Percentiles rank a stretch among this genome's conserved stretches.
phyloP scores from a whole-genome alignment of 768 basidiomycete genomes.

The Solioccasus polychromus region DNA sequence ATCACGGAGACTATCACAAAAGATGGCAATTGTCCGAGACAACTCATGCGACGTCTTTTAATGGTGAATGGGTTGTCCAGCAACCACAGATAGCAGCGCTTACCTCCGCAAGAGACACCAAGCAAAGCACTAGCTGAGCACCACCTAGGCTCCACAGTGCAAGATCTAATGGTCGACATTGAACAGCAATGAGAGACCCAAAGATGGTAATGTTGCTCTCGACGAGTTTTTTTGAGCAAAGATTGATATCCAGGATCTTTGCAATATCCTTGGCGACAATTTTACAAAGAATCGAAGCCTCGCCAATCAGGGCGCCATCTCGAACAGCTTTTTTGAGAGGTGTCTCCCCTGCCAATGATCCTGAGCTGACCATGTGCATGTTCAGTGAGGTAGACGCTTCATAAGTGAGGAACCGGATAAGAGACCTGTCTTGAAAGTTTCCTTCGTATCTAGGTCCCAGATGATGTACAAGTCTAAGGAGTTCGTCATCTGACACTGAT shows the following conservation, averaged over 20 bases:
- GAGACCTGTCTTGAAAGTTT: constrained; percentile 68
- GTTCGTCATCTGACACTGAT: constrained; percentile 53
- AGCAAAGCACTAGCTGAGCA: constrained; percentile 62
- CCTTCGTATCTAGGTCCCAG: constrained; percentile 77
- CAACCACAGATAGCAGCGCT: constrained; percentile 13
- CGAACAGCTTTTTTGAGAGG: constrained; percentile 39
- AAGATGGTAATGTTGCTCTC: constrained; percentile 1
- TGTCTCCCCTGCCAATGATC: constrained; percentile 37
- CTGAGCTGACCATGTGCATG: constrained; percentile 63
- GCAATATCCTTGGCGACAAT: constrained; percentile 29
- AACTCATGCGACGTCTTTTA: constrained; percentile 72
- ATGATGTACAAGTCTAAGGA: constrained; percentile 74
- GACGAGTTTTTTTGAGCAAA: neutral
- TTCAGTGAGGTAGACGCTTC: constrained; percentile 82
- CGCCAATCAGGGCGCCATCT: constrained; percentile 39
- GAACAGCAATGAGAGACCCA: constrained; percentile 62
- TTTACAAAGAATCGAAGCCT: constrained; percentile 41
- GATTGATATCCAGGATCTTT: constrained; percentile 7
- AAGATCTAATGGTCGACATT: constrained; percentile 63
- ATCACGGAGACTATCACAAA: constrained; percentile 75
- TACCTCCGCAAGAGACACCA: constrained; percentile 77
- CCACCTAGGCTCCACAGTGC: constrained; percentile 85
- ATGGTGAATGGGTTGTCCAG: neutral
- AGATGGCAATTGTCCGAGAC: constrained; percentile 64
- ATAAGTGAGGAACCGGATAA: constrained; percentile 79